A percentile compares a stretch with the other conserved stretches of the same genome.
These are phyloP conservation scores for Simplicillium aogashimaense DNA, from an alignment of 2,329 filamentous ascomycete species.

Conservation along the genomic window DNA sequence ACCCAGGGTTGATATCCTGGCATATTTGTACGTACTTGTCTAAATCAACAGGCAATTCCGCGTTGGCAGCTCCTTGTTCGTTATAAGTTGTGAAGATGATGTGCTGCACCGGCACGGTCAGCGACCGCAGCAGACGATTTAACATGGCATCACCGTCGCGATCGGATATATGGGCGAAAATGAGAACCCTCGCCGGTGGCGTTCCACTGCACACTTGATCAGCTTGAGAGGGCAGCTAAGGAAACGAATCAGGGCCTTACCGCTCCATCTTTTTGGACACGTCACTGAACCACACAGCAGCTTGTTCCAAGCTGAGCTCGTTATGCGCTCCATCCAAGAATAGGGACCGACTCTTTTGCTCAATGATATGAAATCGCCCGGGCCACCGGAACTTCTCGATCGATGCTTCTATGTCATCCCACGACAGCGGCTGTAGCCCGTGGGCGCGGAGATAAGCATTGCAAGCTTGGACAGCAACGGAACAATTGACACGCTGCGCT, in stretches of 20 bases:
- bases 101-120: background rate
- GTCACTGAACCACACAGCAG: constrained; percentile 20
- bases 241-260: background rate
- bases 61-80: background rate
- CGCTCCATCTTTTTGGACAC: background rate
- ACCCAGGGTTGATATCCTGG: background rate
- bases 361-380: constrained; percentile 22
- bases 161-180: background rate
- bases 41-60: background rate
- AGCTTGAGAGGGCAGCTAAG: background rate
- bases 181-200: background rate
- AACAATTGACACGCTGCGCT: background rate
- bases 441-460: background rate
- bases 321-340: constrained; percentile 33
- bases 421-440: background rate
- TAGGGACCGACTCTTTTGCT: constrained; percentile 17
- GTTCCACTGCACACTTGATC: no score
- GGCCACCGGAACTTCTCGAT: constrained; percentile 18
- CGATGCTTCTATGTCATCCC: constrained; percentile 14
- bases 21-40: background rate
- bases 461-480: background rate
- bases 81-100: background rate
- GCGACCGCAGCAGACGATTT: background rate
- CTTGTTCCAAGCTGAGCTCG: constrained; percentile 24
- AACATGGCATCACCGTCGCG: background rate